Evolutionary conservation across 805 yeast genomes (phyloP), one percentile per base, ranked within the genome.

Genomic region (Yarrowia deformans): DNA sequence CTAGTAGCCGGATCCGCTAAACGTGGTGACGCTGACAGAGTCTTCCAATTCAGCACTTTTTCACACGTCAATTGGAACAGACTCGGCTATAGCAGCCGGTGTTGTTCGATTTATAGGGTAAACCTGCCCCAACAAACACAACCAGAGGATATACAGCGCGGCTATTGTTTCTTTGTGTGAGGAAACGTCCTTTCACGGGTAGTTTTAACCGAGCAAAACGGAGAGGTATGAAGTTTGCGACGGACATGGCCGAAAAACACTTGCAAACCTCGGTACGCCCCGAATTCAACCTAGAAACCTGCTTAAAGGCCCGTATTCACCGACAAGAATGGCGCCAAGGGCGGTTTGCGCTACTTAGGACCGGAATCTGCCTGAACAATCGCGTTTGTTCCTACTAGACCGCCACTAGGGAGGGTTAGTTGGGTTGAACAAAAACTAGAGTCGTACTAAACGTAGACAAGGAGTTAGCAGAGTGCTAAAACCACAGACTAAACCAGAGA

Each of bases 121-220:
- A 55, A 55, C 13, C 16, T 55, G 61, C 61, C 61, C 29, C 8
- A 37, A 18, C 2, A 14, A 2, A 10, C 14, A 8, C 18, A 23
- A 23, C 2, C 29, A 23, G 29, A 23, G 29, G 29, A 23, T 23
- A 16, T 23, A 23, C 40, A 9, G 19, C 19, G n/a, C 61, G 46
- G 45, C 23, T 55, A 39, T 23, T 23, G 37, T 39, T 55, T 55
- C 61, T 29, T 55, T 55, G 61, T 55, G 14, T n/a, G n/a, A n/a
- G n/a, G n/a, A n/a, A n/a, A n/a, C n/a, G n/a, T n/a, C n/a, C n/a
- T n/a, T n/a, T n/a, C n/a, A n/a, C n/a, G n/a, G 29, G 29, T 23
- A 23, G 29, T 23, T 23, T 23, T 23, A 23, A 23, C 29, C 29
- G 29, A 23, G 29, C 29, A 23, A 23, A 23, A 4, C 2, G 29